These are phyloP conservation scores for Hypomyces perniciosus DNA, from an alignment of 2,329 filamentous ascomycete species.

Conservation along the genomic window DNA sequence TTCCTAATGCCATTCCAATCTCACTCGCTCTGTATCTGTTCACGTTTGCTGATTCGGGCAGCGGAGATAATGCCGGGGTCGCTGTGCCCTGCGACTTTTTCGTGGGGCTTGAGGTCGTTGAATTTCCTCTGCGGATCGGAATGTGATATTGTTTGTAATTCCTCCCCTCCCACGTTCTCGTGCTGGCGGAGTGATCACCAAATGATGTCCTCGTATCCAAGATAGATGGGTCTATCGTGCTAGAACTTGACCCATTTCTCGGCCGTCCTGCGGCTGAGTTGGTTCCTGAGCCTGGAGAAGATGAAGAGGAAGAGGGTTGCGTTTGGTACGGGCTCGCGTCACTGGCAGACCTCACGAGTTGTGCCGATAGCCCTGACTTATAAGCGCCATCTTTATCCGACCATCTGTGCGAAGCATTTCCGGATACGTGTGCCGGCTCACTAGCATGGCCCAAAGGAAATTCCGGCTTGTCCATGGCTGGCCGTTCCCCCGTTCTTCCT, in stretches of 20 bases:
- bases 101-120: conserved; percentile 37
- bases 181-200: background rate
- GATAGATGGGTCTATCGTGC: conserved; percentile 8
- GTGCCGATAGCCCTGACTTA: background rate
- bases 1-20: conserved; percentile 72
- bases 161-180: conserved; percentile 1
- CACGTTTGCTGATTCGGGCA: background rate
- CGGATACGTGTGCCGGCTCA: conserved; percentile 1
- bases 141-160: conserved; percentile 32
- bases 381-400: conserved; percentile 3
- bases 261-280: conserved; percentile 8
- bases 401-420: conserved; percentile 9
- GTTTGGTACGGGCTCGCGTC: conserved; percentile 1
- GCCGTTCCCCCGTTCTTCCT: conserved; percentile 3
- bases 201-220: background rate
- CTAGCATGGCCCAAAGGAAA: conserved; percentile 5
- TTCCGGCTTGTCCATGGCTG: conserved; percentile 7
- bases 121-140: conserved; percentile 33
- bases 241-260: conserved; percentile 8
- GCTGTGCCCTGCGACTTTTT: conserved; percentile 24
- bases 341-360: conserved; percentile 1
- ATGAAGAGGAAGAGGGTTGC: background rate
- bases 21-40: conserved; percentile 28
- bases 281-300: conserved; percentile 8
- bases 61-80: conserved; percentile 34